Conservation (phyloP, 192 early-diverging fungal genomes). For the Paraglomus occultum region DNA sequence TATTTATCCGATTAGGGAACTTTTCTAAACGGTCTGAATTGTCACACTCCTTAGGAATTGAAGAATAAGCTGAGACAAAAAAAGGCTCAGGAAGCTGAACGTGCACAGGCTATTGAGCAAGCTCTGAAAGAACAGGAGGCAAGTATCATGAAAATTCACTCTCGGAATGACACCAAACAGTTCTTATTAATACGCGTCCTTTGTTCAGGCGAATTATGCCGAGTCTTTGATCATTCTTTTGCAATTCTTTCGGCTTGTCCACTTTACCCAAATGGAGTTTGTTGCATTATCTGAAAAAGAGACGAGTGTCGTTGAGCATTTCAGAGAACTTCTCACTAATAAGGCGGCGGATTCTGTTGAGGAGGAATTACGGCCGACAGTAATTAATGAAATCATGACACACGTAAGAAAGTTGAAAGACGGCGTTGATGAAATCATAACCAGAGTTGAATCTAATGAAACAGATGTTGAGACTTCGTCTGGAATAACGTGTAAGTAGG, state of each 20-base stretch:
- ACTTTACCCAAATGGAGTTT: neutral
- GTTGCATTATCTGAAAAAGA: conserved; percentile 16
- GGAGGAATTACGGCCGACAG: neutral
- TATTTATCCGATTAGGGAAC: neutral
- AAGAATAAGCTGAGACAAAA: conserved; percentile 6
- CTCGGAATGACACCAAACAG: neutral
- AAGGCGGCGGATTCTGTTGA: conserved; percentile 1
- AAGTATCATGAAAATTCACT: neutral
- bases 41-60: conserved; percentile 1
- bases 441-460: neutral
- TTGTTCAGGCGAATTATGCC: neutral
- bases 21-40: neutral
- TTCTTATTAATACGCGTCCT: neutral
- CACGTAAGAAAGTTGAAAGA: conserved; percentile 5
- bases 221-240: conserved; percentile 13
- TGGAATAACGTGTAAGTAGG: conserved; percentile 14
- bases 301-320: neutral
- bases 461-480: neutral
- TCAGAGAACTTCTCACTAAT: neutral
- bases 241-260: conserved; percentile 13
- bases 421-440: conserved; percentile 15
- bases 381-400: neutral
- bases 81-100: conserved; percentile 14
- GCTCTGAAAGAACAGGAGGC: conserved; percentile 20
- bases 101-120: conserved; percentile 14